Conservation (phyloP, 148 eudicot species). For the Rhododendron ovatum region DNA sequence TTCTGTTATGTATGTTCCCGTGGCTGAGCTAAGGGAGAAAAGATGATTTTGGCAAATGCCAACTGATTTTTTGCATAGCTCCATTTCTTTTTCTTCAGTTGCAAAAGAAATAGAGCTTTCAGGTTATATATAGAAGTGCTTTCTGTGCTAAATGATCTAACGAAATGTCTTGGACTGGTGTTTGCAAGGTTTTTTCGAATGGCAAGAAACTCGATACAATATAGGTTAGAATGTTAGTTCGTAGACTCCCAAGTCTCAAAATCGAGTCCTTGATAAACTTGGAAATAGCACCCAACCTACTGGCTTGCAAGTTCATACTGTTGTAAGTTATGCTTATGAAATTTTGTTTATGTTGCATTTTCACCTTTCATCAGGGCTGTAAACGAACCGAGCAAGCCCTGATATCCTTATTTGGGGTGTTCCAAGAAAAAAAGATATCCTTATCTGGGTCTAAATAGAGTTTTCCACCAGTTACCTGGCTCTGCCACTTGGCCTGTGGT, state of each 20-base stretch:
- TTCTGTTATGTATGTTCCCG: constrained; percentile 45
- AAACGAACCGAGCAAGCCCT: no score
- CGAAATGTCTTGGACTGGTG: neutral
- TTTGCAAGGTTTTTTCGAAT: no score
- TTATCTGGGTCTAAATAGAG: neutral
- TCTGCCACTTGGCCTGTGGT: no score
- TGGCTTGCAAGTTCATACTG: neutral
- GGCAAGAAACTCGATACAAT: no score
- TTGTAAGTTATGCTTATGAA: neutral
- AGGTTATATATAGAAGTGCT: neutral
- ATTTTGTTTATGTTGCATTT: no score
- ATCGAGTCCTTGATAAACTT: no score
- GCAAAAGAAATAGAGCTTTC: neutral
- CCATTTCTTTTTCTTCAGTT: constrained; percentile 1
- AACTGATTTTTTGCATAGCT: neutral
- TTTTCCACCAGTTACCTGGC: neutral
- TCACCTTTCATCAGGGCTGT: no score
- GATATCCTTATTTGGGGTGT: no score
- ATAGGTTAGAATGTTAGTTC: no score
- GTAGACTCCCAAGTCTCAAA: no score
- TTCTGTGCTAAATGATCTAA: neutral
- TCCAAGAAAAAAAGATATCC: neutral
- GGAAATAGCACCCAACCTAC: no score
- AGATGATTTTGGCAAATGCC: constrained; percentile 13
- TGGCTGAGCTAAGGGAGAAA: constrained; percentile 68